These are phyloP conservation scores for Aspergillus cristatus DNA, from an alignment of 495 filamentous ascomycete species.

Conservation along the genomic window DNA sequence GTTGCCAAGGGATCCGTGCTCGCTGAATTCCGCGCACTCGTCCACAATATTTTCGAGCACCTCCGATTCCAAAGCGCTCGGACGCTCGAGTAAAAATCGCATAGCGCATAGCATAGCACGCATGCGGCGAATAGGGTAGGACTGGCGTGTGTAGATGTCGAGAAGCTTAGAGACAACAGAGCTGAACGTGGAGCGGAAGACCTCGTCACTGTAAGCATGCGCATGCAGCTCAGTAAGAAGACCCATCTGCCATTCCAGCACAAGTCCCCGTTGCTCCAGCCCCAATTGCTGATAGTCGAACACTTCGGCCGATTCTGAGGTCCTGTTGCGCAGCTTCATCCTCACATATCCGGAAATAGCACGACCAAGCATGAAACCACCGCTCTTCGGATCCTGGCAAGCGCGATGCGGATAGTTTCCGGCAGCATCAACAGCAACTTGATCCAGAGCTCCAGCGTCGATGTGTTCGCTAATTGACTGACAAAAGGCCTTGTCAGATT, in stretches of 20 bases:
- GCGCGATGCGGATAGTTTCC: slow-evolving; percentile 15
- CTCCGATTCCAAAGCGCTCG: slow-evolving; percentile 19
- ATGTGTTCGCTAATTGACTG: slow-evolving; percentile 40
- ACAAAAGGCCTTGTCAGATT: slow-evolving; percentile 32
- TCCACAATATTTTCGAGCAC: slow-evolving; percentile 21
- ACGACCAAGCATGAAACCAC: slow-evolving; percentile 36
- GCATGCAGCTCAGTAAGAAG: slow-evolving; percentile 26
- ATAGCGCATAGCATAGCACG: slow-evolving; percentile 35
- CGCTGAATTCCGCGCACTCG: slow-evolving; percentile 26
- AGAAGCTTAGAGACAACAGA: slow-evolving; percentile 28
- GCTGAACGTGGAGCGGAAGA: slow-evolving; percentile 23
- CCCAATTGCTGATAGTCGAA: slow-evolving; percentile 36
- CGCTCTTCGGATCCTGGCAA: slow-evolving; percentile 27
- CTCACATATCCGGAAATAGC: slow-evolving; percentile 39
- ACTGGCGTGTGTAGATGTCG: slow-evolving; percentile 25
- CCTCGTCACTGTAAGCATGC: slow-evolving; percentile 19
- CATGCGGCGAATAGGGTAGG: slow-evolving; percentile 37
- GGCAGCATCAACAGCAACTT: slow-evolving; percentile 19
- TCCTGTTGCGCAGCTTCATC: slow-evolving; percentile 28
- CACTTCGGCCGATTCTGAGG: slow-evolving; percentile 13
- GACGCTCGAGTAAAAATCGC: slow-evolving; percentile 30
- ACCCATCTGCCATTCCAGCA: slow-evolving; percentile 50
- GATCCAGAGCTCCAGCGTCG: slow-evolving; percentile 29
- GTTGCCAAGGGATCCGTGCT: slow-evolving; percentile 25
- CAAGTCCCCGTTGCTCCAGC: slow-evolving; percentile 27